A percentile compares a stretch with the other conserved stretches of the same genome.
phyloP scores from a whole-genome alignment of 1,284 basidiomycete species.

The Tetrapyrgos nigripes region DNA sequence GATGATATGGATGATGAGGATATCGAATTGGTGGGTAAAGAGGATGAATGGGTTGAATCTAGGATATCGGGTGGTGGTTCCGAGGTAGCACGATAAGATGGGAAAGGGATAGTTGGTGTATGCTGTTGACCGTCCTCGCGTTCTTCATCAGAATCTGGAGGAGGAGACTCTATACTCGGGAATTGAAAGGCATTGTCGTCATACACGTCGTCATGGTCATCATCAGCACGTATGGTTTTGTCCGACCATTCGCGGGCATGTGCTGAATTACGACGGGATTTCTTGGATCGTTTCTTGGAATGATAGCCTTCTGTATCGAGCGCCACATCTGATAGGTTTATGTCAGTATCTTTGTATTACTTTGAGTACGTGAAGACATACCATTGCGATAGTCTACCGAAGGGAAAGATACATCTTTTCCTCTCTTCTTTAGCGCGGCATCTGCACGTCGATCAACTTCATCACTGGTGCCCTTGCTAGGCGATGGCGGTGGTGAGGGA shows the following conservation, averaged over 20 bases:
- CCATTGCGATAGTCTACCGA: constrained; percentile 74
- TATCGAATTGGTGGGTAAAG: constrained; percentile 13
- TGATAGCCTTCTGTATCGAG: constrained; percentile 76
- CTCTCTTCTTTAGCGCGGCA: constrained; percentile 53
- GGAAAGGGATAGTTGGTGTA: constrained; percentile 39
- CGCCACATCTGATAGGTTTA: constrained; percentile 55
- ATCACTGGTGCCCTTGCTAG: constrained; percentile 38
- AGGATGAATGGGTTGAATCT: constrained; percentile 18
- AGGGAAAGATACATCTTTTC: constrained; percentile 58
- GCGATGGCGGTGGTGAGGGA: constrained; percentile 41
- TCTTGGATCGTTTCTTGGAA: constrained; percentile 27
- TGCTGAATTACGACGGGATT: background rate
- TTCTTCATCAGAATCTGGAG: background rate
- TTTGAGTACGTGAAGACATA: constrained; percentile 42
- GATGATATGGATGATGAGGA: constrained; percentile 5
- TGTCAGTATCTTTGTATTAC: constrained; percentile 6
- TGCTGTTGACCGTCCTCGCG: background rate
- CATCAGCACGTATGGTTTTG: constrained; percentile 42
- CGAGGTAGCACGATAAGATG: constrained; percentile 65
- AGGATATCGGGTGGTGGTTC: constrained; percentile 29
- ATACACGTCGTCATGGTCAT: constrained; percentile 19
- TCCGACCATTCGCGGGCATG: constrained; percentile 47
- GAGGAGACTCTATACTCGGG: background rate
- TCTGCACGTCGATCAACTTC: constrained; percentile 57
- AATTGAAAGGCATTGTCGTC: background rate